phyloP scores from a whole-genome alignment of 768 basidiomycete genomes.

The Pulveroboletus sp. region DNA sequence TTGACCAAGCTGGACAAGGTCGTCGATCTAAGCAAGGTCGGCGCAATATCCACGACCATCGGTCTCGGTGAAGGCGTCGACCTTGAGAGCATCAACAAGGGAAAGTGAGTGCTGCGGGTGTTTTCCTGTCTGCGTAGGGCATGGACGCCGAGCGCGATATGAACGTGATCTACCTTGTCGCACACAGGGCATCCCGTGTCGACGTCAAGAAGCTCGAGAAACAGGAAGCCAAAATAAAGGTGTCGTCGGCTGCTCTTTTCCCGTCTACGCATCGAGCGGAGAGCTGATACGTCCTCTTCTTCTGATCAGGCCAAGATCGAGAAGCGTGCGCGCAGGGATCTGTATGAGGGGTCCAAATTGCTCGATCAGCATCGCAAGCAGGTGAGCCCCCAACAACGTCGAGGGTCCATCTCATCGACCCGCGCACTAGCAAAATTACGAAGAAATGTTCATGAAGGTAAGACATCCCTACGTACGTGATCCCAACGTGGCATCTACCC shows the following conservation, averaged over 20 bases:
- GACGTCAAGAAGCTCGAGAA: slow-evolving; percentile 96
- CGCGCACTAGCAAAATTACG: slow-evolving; percentile 80
- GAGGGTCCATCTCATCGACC: background rate
- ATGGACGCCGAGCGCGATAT: background rate
- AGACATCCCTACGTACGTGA: background rate
- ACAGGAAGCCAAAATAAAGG: slow-evolving; percentile 93
- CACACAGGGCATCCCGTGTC: slow-evolving; percentile 74
- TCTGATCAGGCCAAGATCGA: slow-evolving; percentile 83
- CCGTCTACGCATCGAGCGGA: no score
- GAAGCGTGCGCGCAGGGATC: slow-evolving; percentile 83
- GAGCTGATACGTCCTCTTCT: background rate
- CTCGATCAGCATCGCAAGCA: slow-evolving; percentile 90
- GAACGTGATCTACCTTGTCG: slow-evolving; percentile 5
- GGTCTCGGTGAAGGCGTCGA: slow-evolving; percentile 80
- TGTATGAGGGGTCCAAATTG: slow-evolving; percentile 95
- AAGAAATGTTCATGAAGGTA: slow-evolving; percentile 98
- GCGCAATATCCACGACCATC: slow-evolving; percentile 73
- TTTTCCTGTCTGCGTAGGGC: background rate
- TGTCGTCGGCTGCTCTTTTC: slow-evolving; percentile 21
- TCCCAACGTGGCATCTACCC: background rate
- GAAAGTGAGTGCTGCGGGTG: slow-evolving; percentile 55
- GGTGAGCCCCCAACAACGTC: slow-evolving; percentile 34
- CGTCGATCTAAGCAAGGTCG: slow-evolving; percentile 81
- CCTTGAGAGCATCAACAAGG: slow-evolving; percentile 89
- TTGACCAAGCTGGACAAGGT: slow-evolving; percentile 78